Percentiles rank a stretch among this genome's conserved stretches.
These are phyloP conservation scores for Trichosanthes cucumerina DNA, from an alignment of 306 rosid genomes.

Conservation along the genomic window DNA sequence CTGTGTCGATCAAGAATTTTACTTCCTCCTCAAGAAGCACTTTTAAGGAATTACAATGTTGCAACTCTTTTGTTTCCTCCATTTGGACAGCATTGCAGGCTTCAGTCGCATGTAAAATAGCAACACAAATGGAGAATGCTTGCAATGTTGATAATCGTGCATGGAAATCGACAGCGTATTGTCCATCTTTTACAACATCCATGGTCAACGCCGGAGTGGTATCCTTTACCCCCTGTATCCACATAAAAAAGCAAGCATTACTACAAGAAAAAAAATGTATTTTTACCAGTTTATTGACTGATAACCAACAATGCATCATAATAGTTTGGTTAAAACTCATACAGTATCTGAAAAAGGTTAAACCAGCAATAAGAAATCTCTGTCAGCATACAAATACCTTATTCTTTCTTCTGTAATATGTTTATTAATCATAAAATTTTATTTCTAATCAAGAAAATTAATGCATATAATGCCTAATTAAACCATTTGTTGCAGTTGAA, in stretches of 20 bases:
- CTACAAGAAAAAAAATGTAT: background rate
- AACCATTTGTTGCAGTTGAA: background rate
- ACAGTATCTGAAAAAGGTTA: background rate
- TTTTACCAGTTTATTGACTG: background rate
- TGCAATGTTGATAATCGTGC: conserved; percentile 74
- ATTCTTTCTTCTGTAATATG: background rate
- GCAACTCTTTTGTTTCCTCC: conserved; percentile 34
- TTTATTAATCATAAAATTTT: background rate
- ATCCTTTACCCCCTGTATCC: conserved; percentile 66
- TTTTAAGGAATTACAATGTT: conserved; percentile 50
- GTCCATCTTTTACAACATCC: conserved; percentile 60
- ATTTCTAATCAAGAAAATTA: background rate
- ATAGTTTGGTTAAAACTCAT: background rate
- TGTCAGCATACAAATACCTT: background rate
- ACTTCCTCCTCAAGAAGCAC: conserved; percentile 63
- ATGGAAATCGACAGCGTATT: conserved; percentile 76
- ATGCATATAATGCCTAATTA: background rate
- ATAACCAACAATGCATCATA: background rate
- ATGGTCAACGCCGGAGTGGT: conserved; percentile 58
- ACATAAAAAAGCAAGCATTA: conserved; percentile 7
- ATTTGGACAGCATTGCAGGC: conserved; percentile 16
- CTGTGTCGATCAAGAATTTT: conserved; percentile 46
- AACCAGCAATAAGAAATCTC: background rate
- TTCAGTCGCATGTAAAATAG: conserved; percentile 68
- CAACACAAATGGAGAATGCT: conserved; percentile 82